Evolutionary conservation across 1,284 basidiomycete genomes (phyloP).

Genomic region (Fomitopsis betulina): DNA sequence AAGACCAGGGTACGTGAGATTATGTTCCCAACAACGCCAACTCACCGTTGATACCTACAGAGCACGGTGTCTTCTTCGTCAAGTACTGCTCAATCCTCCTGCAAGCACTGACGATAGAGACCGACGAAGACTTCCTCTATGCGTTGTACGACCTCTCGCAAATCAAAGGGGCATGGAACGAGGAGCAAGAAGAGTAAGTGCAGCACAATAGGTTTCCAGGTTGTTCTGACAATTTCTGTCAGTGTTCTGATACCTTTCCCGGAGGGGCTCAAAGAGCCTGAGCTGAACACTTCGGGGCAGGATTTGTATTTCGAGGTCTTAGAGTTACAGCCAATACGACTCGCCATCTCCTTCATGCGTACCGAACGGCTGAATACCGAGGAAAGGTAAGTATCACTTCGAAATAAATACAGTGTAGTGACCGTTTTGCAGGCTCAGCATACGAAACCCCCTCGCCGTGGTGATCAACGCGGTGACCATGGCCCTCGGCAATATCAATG

Average conservation of each 20-base stretch:
- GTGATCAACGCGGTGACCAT: conserved; percentile 94
- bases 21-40: background rate
- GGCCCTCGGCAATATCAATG: conserved; percentile 97
- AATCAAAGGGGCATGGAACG: conserved; percentile 89
- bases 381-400: conserved; percentile 66
- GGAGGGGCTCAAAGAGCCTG: conserved; percentile 79
- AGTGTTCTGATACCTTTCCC: conserved; percentile 80
- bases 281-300: conserved; percentile 56
- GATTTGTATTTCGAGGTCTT: conserved; percentile 96
- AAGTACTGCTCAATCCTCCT: conserved; percentile 96
- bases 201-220: background rate
- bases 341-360: conserved; percentile 96
- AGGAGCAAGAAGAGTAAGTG: conserved; percentile 69
- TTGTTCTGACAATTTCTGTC: background rate
- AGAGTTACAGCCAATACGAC: conserved; percentile 93
- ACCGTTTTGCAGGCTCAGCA: conserved; percentile 55
- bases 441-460: conserved; percentile 91
- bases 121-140: conserved; percentile 96
- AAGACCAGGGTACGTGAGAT: conserved; percentile 75
- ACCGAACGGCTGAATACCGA: conserved; percentile 92
- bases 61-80: conserved; percentile 94
- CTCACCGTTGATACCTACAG: conserved; percentile 35
- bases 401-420: conserved; percentile 6
- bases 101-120: conserved; percentile 93
- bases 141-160: conserved; percentile 91